Percentiles rank a stretch among this genome's conserved stretches.
These are phyloP conservation scores for Cyclotella kingstonii DNA, from an alignment of 108 stramenopile genomes.

Conservation along the genomic window DNA sequence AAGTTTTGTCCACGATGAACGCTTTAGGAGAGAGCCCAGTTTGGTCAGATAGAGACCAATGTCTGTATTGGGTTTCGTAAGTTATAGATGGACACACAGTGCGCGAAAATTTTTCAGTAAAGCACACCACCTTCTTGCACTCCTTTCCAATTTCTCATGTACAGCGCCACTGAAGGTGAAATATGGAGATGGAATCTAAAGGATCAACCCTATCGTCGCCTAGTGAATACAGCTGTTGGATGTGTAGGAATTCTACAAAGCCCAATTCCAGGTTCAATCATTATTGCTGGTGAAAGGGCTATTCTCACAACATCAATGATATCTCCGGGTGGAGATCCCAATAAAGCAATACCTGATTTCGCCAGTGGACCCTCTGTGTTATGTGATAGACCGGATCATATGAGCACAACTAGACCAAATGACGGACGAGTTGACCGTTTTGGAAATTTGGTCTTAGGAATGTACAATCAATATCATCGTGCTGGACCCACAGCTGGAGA, in stretches of 20 bases:
- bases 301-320: constrained; percentile 42
- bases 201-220: constrained; percentile 51
- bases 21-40: constrained; percentile 66
- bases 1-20: constrained; percentile 51
- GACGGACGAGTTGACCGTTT: constrained; percentile 73
- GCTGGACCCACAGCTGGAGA: constrained; percentile 52
- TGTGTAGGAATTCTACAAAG: constrained; percentile 48
- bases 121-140: no score
- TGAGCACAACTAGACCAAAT: constrained; percentile 58
- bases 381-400: constrained; percentile 53
- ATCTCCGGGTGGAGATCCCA: constrained; percentile 1
- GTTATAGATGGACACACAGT: background rate
- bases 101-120: no score
- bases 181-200: constrained; percentile 63
- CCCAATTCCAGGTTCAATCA: constrained; percentile 13
- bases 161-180: constrained; percentile 63
- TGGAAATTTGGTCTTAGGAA: constrained; percentile 63
- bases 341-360: constrained; percentile 30
- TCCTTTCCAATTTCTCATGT: background rate
- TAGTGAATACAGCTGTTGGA: constrained; percentile 57
- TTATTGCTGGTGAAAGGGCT: constrained; percentile 57
- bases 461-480: constrained; percentile 77
- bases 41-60: constrained; percentile 56
- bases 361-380: constrained; percentile 38
- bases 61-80: constrained; percentile 63